Base-by-base conservation (phyloP, 1,139 yeast species). In the Suhomyces ambrosiae region DNA sequence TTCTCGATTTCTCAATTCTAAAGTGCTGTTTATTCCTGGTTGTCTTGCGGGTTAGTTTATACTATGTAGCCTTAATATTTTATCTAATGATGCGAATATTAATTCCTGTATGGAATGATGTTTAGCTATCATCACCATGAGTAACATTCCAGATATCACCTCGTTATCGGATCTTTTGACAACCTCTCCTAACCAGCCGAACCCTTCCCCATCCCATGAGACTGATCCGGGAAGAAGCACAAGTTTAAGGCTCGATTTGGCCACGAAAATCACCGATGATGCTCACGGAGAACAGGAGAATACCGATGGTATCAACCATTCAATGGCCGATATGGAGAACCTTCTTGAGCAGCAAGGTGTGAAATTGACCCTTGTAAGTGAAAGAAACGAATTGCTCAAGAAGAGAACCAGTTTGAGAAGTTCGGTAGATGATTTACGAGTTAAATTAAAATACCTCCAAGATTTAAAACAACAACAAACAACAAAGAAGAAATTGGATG, bases 61-160 rank as follows among this genome's bases (percentile, higher is more conserved):
- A n/a, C n/a, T n/a, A n/a, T n/a, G n/a, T n/a, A n/a, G n/a, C n/a
- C n/a, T n/a, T n/a, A 18, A 18, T 8, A 18, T 18, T 8, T 18
- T 8, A 5, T 6, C 8, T 18, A 5, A 18, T 6, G 5, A 18
- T 18, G 21, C 21, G 21, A 5, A 18, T 5, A 18, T 8, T 18
- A 18, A 5, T 18, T 18, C 21, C 21, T 18, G 21, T 18, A 18
- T 18, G 21, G 21, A 18, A 8, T 6, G 8, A 6, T 18, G 21
- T 24, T 24, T 24, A 15, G 15, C 7, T n/a, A 7, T 5, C 27
- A 24, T 15, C 31, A 15, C 29, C 30, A 56, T 58, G 65, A 58
- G 61, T 42, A 53, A 55, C 40, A 50, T 56, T 25, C 57, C 47
- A 10, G 63, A 60, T 37, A 50, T 57, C 26, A 57, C 63, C 31